Percentiles rank a stretch among this genome's conserved stretches.
phyloP scores from a whole-genome alignment of 2,329 filamentous ascomycete genomes.

The Beauveria scarabaeidicola region DNA sequence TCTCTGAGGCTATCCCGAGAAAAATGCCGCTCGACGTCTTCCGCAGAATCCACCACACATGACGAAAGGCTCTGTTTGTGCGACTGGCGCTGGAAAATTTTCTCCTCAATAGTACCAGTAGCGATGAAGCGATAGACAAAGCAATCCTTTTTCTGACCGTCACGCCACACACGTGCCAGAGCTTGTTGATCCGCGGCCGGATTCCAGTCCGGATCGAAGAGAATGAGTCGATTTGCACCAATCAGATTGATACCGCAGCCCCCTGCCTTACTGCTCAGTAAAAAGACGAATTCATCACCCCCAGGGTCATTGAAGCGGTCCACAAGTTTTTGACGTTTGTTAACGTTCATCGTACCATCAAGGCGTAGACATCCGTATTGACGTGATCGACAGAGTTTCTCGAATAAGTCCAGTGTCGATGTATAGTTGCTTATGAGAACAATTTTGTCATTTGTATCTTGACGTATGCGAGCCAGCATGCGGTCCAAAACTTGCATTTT shows the following conservation, averaged over 20 bases:
- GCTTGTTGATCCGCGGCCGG: constrained; percentile 96
- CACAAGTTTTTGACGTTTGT: constrained; percentile 92
- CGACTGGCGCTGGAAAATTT: constrained; percentile 96
- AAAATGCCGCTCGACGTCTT: constrained; percentile 96
- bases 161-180: constrained; percentile 93
- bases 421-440: constrained; percentile 99
- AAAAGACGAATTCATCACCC: constrained; percentile 82
- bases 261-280: constrained; percentile 94
- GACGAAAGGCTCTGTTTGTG: constrained; percentile 97
- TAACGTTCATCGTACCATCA: constrained; percentile 96
- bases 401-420: constrained; percentile 89
- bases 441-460: constrained; percentile 98
- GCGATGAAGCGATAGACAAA: constrained; percentile 99
- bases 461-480: constrained; percentile 91
- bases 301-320: constrained; percentile 96
- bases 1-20: constrained; percentile 84
- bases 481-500: constrained; percentile 98
- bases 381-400: constrained; percentile 76
- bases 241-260: constrained; percentile 95
- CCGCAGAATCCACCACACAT: constrained; percentile 90
- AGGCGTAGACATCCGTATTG: constrained; percentile 81
- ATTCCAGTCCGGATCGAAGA: constrained; percentile 98
- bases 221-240: constrained; percentile 84
- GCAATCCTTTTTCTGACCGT: constrained; percentile 98
- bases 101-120: constrained; percentile 96